phyloP scores from a whole-genome alignment of 306 rosid species.

The Fragaria ananassa region DNA sequence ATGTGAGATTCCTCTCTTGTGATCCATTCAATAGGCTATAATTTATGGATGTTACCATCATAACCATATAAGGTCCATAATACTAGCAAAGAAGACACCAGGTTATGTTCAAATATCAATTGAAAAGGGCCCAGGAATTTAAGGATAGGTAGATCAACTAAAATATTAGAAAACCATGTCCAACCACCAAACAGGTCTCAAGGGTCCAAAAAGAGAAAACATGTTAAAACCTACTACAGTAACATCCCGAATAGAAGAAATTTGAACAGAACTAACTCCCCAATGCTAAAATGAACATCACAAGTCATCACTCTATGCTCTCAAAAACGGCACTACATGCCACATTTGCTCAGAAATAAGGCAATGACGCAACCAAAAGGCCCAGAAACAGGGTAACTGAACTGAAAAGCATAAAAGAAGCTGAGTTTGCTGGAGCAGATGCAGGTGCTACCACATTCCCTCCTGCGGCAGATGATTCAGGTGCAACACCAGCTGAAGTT shows the following conservation, averaged over 20 bases:
- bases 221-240: conserved; percentile 4
- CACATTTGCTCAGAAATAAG: conserved; percentile 26
- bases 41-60: background rate
- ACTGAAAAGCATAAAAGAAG: conserved; percentile 12
- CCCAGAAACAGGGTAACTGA: conserved; percentile 30
- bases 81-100: background rate
- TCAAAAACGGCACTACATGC: conserved; percentile 20
- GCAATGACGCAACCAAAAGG: conserved; percentile 23
- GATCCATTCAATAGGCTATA: background rate
- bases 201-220: background rate
- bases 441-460: conserved; percentile 28
- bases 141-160: background rate
- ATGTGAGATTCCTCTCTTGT: background rate
- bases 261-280: background rate
- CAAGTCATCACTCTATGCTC: conserved; percentile 11
- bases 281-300: conserved; percentile 16
- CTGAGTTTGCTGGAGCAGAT: conserved; percentile 34
- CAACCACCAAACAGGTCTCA: conserved; percentile 10
- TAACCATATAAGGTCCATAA: background rate
- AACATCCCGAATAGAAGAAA: background rate
- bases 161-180: background rate
- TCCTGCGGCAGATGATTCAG: conserved; percentile 25
- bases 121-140: background rate
- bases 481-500: conserved; percentile 16
- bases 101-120: background rate